These are phyloP conservation scores for Suillus bovinus DNA, from an alignment of 768 basidiomycete genomes.

Conservation along the genomic window DNA sequence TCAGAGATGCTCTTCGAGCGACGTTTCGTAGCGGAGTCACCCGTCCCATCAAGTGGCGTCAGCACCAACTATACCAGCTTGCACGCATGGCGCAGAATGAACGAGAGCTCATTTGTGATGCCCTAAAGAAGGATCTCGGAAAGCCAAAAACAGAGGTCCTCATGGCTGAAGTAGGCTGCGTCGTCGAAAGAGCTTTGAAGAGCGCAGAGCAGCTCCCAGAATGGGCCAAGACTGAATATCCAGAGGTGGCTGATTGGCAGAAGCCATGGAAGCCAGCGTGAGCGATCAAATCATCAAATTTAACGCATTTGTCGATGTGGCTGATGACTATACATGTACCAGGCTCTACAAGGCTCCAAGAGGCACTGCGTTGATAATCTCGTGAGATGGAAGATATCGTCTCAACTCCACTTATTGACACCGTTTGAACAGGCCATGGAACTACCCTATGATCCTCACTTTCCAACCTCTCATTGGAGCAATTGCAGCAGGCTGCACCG, in stretches of 20 bases:
- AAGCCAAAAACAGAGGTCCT: constrained; percentile 41
- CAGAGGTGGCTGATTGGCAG: constrained; percentile 41
- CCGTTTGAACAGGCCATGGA: constrained; percentile 54
- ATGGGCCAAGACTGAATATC: constrained; percentile 53
- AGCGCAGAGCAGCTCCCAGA: constrained; percentile 52
- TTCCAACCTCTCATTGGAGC: constrained; percentile 67
- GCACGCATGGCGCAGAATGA: constrained; percentile 67
- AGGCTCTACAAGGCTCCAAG: constrained; percentile 55
- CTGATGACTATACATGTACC: background rate
- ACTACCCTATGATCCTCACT: constrained; percentile 58
- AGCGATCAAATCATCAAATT: constrained; percentile 5
- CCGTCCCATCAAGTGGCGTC: constrained; percentile 57
- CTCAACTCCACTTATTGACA: background rate
- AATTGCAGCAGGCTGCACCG: constrained; percentile 71
- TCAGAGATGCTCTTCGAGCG: constrained; percentile 37
- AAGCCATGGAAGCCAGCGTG: constrained; percentile 51
- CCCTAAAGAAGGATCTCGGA: constrained; percentile 46
- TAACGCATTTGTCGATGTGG: background rate
- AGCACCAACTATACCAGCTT: constrained; percentile 63
- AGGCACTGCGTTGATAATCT: constrained; percentile 60
- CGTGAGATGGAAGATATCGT: constrained; percentile 39
- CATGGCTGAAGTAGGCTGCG: constrained; percentile 43
- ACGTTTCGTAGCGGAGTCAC: constrained; percentile 53
- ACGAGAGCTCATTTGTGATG: constrained; percentile 47
- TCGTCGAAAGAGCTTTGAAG: constrained; percentile 44